Percentiles rank a stretch among this genome's conserved stretches.
Conservation (phyloP, 2,329 filamentous ascomycete genomes). For the Bipolaris bicolor region DNA sequence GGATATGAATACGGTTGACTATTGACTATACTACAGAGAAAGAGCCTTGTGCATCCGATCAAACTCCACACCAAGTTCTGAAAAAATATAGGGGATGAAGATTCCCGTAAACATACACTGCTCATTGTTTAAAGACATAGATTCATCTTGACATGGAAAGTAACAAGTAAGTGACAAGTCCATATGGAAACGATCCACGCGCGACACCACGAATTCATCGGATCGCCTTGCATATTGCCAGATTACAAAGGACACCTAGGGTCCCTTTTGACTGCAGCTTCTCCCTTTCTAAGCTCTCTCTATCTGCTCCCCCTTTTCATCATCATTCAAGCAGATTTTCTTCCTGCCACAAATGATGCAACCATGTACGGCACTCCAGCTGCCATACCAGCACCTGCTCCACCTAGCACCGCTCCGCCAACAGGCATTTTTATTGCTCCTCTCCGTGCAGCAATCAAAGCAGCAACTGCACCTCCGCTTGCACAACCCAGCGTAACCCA, state of each 20-base stretch:
- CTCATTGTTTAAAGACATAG: no score
- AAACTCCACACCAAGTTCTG: no score
- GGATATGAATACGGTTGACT: background rate
- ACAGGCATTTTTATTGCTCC: conserved; percentile 34
- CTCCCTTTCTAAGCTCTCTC: background rate
- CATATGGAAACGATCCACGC: background rate
- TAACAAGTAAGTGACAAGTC: background rate
- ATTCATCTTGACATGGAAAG: background rate
- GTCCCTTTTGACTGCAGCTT: background rate
- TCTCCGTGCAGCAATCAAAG: conserved; percentile 37
- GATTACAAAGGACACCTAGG: background rate
- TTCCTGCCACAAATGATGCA: conserved; percentile 25
- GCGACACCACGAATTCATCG: background rate
- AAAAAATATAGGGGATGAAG: no score
- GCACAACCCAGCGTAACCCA: conserved; percentile 60
- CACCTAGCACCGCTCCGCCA: conserved; percentile 53
- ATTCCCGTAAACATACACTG: background rate
- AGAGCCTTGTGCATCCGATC: background rate
- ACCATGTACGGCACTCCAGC: conserved; percentile 56
- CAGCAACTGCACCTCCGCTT: conserved; percentile 44
- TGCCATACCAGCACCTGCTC: conserved; percentile 57
- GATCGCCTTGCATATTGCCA: background rate
- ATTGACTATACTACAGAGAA: background rate
- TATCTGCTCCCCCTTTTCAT: background rate
- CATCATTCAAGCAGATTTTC: conserved; percentile 12